These are phyloP conservation scores for Xylaria sp. DNA, from an alignment of 2,329 filamentous ascomycete species.

Conservation along the genomic window DNA sequence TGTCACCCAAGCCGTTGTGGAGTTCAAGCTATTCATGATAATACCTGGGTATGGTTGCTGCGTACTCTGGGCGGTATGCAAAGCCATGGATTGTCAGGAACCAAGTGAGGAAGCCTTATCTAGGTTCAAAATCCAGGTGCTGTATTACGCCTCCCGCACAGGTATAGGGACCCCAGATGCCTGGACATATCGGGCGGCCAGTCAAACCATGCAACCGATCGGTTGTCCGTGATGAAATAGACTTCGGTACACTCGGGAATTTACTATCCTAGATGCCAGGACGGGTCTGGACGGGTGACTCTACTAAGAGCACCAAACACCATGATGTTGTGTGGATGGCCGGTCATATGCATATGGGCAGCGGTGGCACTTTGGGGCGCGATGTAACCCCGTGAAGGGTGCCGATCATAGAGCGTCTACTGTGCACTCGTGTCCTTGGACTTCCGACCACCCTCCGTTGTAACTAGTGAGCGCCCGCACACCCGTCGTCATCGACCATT, in stretches of 20 bases:
- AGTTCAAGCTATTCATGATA: neutral
- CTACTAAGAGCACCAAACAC: slow-evolving; percentile 15
- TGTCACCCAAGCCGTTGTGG: neutral
- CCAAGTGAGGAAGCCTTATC: too few species aligned
- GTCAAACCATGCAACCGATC: slow-evolving; percentile 2
- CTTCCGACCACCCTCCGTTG: slow-evolving; percentile 17
- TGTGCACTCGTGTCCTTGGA: slow-evolving; percentile 8
- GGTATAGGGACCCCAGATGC: too few species aligned
- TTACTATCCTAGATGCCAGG: slow-evolving; percentile 5
- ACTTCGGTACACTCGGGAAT: slow-evolving; percentile 23
- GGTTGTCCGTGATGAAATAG: slow-evolving; percentile 6
- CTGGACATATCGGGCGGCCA: too few species aligned
- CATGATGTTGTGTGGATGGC: slow-evolving; percentile 8
- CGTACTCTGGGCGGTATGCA: neutral
- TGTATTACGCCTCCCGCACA: too few species aligned
- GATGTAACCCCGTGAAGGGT: slow-evolving; percentile 27
- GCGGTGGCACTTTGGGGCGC: slow-evolving; percentile 25
- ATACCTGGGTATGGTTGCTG: neutral
- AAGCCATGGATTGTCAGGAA: neutral
- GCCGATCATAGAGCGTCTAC: slow-evolving; percentile 22
- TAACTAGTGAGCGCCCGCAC: neutral
- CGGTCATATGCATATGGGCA: slow-evolving; percentile 29
- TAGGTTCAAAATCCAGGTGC: too few species aligned
- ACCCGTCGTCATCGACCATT: slow-evolving; percentile 1
- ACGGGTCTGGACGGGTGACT: slow-evolving; percentile 19